Conservation (phyloP, 75 land plant genomes). For the Pinus tabuliformis region DNA sequence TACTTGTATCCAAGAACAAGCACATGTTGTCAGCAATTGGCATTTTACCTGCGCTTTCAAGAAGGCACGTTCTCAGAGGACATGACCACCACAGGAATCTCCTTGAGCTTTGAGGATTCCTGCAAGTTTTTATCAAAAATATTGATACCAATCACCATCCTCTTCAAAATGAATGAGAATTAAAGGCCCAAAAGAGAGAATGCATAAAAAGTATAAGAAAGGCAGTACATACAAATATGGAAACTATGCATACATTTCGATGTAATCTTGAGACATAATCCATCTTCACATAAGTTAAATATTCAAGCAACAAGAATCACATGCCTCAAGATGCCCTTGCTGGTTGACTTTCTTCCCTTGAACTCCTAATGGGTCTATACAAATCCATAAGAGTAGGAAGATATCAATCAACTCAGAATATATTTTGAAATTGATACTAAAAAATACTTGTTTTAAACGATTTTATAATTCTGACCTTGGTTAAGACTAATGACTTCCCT, state of each 20-base stretch:
- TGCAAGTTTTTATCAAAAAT: too few relatives aligned
- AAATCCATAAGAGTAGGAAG: neutral
- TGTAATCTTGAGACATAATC: too few relatives aligned
- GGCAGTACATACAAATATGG: neutral
- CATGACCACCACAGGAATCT: slow-evolving; percentile 83
- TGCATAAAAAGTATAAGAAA: neutral
- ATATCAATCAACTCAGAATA: too few relatives aligned
- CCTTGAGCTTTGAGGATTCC: slow-evolving; percentile 15
- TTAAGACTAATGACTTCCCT: slow-evolving; percentile 75
- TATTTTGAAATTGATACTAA: neutral
- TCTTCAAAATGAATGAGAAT: too few relatives aligned
- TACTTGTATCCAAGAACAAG: too few relatives aligned
- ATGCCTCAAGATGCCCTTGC: slow-evolving; percentile 49
- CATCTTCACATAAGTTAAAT: too few relatives aligned
- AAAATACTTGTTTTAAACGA: neutral
- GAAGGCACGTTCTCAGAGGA: slow-evolving; percentile 68
- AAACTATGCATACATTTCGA: too few relatives aligned
- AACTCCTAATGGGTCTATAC: slow-evolving; percentile 60
- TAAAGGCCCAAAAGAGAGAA: too few relatives aligned
- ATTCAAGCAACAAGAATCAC: too few relatives aligned
- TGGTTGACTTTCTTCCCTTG: slow-evolving; percentile 74
- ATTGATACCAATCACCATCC: too few relatives aligned
- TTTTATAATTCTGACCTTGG: slow-evolving; percentile 47
- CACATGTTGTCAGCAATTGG: too few relatives aligned
- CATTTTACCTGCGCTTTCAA: slow-evolving; percentile 52